Evolutionary conservation across 108 stramenopile species (phyloP).

Genomic region (Epithemia pelagica): DNA sequence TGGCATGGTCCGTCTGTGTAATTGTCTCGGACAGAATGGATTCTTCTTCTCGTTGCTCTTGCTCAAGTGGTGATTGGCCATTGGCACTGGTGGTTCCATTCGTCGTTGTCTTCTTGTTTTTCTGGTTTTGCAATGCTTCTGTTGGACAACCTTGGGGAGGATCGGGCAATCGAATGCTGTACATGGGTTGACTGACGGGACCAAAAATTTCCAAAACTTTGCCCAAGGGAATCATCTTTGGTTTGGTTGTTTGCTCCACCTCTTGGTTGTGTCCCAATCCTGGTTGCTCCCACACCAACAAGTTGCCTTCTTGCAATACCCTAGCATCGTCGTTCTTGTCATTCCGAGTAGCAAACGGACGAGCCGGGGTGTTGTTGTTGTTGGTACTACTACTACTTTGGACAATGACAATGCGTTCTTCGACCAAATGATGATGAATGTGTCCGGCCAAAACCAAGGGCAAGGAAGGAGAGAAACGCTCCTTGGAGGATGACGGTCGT

Average conservation of each 20-base stretch:
- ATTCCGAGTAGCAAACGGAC: not conserved
- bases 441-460: conserved; percentile 43
- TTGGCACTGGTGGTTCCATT: not conserved
- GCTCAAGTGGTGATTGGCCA: no score
- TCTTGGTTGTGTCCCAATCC: not conserved
- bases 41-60: no score
- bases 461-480: not conserved
- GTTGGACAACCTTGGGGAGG: not conserved
- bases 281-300: conserved; percentile 33
- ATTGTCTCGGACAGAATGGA: no score
- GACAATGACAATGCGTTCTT: conserved; percentile 64
- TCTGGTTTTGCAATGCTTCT: not conserved
- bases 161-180: conserved; percentile 57
- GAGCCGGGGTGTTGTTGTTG: not conserved
- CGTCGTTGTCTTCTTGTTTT: not conserved
- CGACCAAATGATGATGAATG: conserved; percentile 50
- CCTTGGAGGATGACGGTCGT: not conserved
- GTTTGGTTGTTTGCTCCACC: conserved; percentile 1
- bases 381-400: conserved; percentile 28
- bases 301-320: conserved; percentile 42
- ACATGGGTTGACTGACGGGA: conserved; percentile 73
- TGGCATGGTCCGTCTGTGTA: not conserved
- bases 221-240: conserved; percentile 48
- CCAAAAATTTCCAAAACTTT: conserved; percentile 83
- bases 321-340: conserved; percentile 4